Base-by-base conservation (phyloP, 495 filamentous ascomycete genomes). In the Aspergillus asperescens region DNA sequence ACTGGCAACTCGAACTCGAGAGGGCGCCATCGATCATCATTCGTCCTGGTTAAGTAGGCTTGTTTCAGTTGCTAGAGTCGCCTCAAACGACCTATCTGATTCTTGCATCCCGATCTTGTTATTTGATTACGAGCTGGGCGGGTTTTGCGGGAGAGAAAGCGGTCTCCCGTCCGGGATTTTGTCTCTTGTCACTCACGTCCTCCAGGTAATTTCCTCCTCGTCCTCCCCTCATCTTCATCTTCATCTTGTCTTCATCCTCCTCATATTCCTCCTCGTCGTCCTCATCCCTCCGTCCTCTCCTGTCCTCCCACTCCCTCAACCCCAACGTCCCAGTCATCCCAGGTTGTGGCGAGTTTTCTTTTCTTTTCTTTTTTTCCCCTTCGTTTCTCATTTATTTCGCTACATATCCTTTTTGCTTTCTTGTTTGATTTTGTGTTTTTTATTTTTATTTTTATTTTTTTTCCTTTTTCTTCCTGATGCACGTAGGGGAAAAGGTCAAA, bases 41-140 rank as follows among this genome's bases (percentile, higher is more conserved):
- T 29, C 42, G 42, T 41, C 27, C 24, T 32, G 15, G n/a, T 46
- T 32, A 9, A 23, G 37, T 19, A n/a, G n/a, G 18, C 37, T 40
- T 20, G 37, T 40, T 40, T 40, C 37, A 40, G 37, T 40, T 12
- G 12, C 37, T 3, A 49, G 20, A 12, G 15, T 42, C 39, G 29
- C 41, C 49, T 52, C 42, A 52, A 54, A 42, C 48, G 52, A 58
- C 53, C 52, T 55, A 54, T 58, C 56, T 28, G n/a, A n/a, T n/a
- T n/a, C n/a, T n/a, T n/a, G n/a, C n/a, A n/a, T n/a, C n/a, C n/a
- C n/a, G n/a, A 49, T 39, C n/a, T 32, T 32, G 31, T 3, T 15
- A 10, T 34, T 34, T 12, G n/a, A 16, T 5, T 34, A 7, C 5
- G 3, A 15, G 12, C 41, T 37, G 50, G 40, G 51, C 41, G 51